Conservation (phyloP, 2,329 filamentous ascomycete genomes). For the Cordyceps militaris region DNA sequence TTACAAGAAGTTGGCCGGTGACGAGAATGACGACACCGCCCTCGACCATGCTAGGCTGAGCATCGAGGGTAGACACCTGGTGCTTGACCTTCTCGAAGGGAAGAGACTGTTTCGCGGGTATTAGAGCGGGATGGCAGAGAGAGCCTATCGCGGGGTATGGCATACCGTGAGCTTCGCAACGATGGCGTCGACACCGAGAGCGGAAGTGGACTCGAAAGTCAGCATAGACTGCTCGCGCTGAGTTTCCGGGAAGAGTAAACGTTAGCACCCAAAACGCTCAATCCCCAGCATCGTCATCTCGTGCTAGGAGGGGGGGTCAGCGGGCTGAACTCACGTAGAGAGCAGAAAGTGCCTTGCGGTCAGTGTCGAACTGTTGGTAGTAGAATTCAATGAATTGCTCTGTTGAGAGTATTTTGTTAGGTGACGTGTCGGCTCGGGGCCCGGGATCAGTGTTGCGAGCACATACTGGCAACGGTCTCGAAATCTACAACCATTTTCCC, state of each 20-base stretch:
- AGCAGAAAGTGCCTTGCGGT: slow-evolving; percentile 55
- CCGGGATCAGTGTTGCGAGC: background rate
- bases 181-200: slow-evolving; percentile 59
- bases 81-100: slow-evolving; percentile 80
- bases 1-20: slow-evolving; percentile 76
- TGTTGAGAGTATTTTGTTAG: slow-evolving; percentile 29
- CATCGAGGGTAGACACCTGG: slow-evolving; percentile 68
- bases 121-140: background rate
- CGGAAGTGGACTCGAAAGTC: slow-evolving; percentile 73
- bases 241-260: slow-evolving; percentile 13
- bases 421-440: background rate
- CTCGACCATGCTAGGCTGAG: slow-evolving; percentile 62
- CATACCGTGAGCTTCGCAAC: slow-evolving; percentile 74
- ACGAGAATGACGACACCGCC: slow-evolving; percentile 80
- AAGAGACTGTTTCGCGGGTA: slow-evolving; percentile 47
- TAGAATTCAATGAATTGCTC: slow-evolving; percentile 87
- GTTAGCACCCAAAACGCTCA: background rate
- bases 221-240: slow-evolving; percentile 83
- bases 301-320: slow-evolving; percentile 4
- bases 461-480: slow-evolving; percentile 42
- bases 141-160: slow-evolving; percentile 10
- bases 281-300: background rate
- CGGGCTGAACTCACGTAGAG: slow-evolving; percentile 69
- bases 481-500: slow-evolving; percentile 28
- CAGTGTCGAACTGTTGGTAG: slow-evolving; percentile 77